Base-by-base conservation (phyloP, 306 rosid genomes). In the Castanopsis chinensis region DNA sequence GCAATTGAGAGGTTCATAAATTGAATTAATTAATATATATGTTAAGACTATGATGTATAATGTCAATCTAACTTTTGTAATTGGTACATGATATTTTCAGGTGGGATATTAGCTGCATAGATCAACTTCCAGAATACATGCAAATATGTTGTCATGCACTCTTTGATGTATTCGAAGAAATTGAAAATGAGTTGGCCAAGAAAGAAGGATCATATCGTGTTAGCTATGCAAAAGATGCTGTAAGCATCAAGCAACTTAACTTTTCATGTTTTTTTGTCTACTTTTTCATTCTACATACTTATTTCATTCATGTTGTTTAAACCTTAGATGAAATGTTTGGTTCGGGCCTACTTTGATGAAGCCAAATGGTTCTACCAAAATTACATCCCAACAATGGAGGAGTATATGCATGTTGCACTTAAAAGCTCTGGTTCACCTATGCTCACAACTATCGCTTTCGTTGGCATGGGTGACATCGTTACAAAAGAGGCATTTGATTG, bases 1-100 rank as follows among this genome's bases (percentile, higher is more conserved):
- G 92, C 88, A 69, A 61, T 87, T 13, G 75, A 83, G 11, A 89
- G 89, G 93, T 88, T 18, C 14, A 5, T 45, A 45, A 2, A 45
- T 45, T 9, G 52, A 45, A 10, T 45, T 45, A 45, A 45, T 11
- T 10, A 10, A 12, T 45, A 45, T 3, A 35, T 35, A 1, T 35
- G 0, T 45, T 9, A 9, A 45, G 12, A 45, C 52, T 45, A 9
- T 45, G 14, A 11, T 9, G 52, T 45, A 45, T 45, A 45, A 12
- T 12, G 14, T 45, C 52, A 45, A 11, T 45, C 15, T 45, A 45
- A 45, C 15, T 45, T 45, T 6, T 6, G 9, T 45, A 12, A 12
- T 45, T 45, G 3, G 52, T 11, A 45, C 52, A 45, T 45, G 15
- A 45, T 45, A 45, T 12, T 25, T 70, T n/a, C 12, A 72, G 76